Base-by-base conservation (phyloP, 768 basidiomycete genomes). In the Termitomyces sp. region DNA sequence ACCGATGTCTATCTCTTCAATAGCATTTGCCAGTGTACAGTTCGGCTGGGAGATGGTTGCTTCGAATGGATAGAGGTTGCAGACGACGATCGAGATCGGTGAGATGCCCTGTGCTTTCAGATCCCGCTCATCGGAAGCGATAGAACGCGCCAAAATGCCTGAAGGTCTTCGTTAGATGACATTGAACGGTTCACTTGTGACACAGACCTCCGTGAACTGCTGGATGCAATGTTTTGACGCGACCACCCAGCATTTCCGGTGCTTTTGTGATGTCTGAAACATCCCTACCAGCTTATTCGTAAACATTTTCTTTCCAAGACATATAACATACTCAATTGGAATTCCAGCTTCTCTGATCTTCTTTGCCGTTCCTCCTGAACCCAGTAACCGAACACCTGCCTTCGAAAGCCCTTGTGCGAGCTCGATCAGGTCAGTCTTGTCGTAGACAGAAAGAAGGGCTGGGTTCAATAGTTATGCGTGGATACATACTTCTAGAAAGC, bases 1-100 rank as follows among this genome's bases (percentile, higher is more conserved):
- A 7, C 97, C 97, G 60, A 99, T 98, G 76, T 99, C 97, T 67
- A 99, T 91, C 75, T 99, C 97, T 73, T 99, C 97, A 61, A 98
- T 89, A 6, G 96, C 96, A 52, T 90, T 90, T 3, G 92, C 86
- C 62, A 98, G 85, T 12, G 93, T 95, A 76, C 95, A 96, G 65
- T 85, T 85, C 0, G 94, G 92, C 67, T 89, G 86, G 0, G 96
- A 84, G 72, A 96, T 92, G 52, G 96, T 97, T 22, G 88, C 85
- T 36, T 91, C 86, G 79, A 99, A 99, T 0, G 97, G 97, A 79
- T 99, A 98, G 56, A 99, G 87, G 74, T 99, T 99, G 87, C 97
- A 99, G 63, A 97, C 95, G 60, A 99, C 96, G 78, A 99, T 90
- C 59, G 91, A 88, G 77, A 98, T 98, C 63, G 92, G 92, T 7